phyloP scores from a whole-genome alignment of 2,329 filamentous ascomycete species.

The Beauveria asiatica region DNA sequence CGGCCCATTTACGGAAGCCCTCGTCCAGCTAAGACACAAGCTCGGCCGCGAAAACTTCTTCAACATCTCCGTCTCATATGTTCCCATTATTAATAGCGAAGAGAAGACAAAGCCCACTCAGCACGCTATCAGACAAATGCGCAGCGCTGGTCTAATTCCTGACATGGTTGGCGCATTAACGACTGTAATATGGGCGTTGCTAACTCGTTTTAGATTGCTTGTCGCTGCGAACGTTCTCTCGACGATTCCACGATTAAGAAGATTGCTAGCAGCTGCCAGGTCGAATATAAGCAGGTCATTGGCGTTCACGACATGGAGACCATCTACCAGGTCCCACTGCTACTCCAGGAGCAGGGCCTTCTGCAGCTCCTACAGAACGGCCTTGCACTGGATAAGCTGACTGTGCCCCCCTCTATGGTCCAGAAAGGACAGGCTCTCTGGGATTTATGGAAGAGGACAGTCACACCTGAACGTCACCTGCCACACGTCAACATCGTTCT shows the following conservation, averaged over 20 bases:
- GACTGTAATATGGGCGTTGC: not conserved
- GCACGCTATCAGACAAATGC: constrained; percentile 73
- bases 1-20: constrained; percentile 78
- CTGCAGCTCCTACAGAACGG: constrained; percentile 56
- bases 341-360: constrained; percentile 63
- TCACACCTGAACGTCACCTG: constrained; percentile 56
- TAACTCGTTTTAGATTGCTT: constrained; percentile 63
- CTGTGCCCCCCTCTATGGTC: constrained; percentile 43
- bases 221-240: constrained; percentile 74
- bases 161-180: constrained; percentile 46
- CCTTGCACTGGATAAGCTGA: constrained; percentile 54
- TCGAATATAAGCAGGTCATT: constrained; percentile 76
- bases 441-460: constrained; percentile 67
- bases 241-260: constrained; percentile 70
- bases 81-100: constrained; percentile 57
- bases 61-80: constrained; percentile 81
- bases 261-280: constrained; percentile 82
- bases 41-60: constrained; percentile 73
- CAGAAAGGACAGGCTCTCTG: constrained; percentile 62
- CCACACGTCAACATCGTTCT: constrained; percentile 70
- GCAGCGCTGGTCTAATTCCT: constrained; percentile 67
- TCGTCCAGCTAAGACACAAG: constrained; percentile 67
- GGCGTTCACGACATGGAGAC: constrained; percentile 84
- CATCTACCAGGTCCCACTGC: constrained; percentile 91
- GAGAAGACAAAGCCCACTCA: constrained; percentile 98